Percentiles rank a stretch among this genome's conserved stretches.
Evolutionary conservation across 257 asterid species (phyloP).

Genomic region (Rhazya stricta): DNA sequence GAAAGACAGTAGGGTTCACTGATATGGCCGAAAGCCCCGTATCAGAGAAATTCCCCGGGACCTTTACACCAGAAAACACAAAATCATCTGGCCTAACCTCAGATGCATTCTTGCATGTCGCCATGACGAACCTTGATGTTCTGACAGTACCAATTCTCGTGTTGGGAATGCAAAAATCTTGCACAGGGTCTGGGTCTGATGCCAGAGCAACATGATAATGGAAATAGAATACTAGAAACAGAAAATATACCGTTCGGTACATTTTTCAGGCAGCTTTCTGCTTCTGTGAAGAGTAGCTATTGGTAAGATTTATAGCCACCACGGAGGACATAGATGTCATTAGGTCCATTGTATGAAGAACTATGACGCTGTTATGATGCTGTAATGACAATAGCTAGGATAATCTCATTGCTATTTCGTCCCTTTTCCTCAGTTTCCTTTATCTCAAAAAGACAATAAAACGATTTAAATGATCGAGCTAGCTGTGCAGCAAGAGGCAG

Average conservation of each 20-base stretch:
- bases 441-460: no score
- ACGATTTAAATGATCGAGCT: no score
- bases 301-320: background rate
- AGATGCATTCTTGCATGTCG: conserved; percentile 37
- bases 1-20: conserved; percentile 32
- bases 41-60: conserved; percentile 40
- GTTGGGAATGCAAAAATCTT: conserved; percentile 52
- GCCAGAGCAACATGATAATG: conserved; percentile 16
- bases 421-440: no score
- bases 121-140: conserved; percentile 5
- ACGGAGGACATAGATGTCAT: background rate
- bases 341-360: no score
- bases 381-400: no score
- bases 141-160: conserved; percentile 5
- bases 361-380: no score
- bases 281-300: background rate
- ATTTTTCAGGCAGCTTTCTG: background rate
- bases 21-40: conserved; percentile 36
- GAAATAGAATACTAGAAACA: conserved; percentile 15
- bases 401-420: no score
- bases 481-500: no score
- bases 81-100: conserved; percentile 42
- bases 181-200: conserved; percentile 52
- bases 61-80: conserved; percentile 37
- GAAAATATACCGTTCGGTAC: background rate